Conservation (phyloP, 345 rosid species). For the Dipteronia sinensis region DNA sequence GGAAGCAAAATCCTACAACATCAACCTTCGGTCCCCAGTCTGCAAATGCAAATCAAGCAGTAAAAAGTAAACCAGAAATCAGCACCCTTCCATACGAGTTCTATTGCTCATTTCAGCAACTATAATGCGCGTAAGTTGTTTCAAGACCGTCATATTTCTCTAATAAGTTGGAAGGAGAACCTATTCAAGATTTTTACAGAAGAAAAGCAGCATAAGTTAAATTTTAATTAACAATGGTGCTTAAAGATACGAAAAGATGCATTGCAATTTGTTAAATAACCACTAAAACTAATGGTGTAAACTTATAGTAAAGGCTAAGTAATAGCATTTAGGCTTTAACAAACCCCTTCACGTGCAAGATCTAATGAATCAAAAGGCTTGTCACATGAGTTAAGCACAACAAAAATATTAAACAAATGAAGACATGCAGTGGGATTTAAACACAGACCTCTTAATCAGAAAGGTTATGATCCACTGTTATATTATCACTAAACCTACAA, state of each 20-base stretch:
- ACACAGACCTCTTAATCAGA: background rate
- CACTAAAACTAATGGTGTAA: background rate
- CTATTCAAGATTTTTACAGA: slow-evolving; percentile 2
- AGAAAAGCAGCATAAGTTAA: background rate
- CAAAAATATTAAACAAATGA: background rate
- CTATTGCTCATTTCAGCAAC: background rate
- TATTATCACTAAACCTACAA: background rate
- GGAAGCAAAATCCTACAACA: slow-evolving; percentile 98
- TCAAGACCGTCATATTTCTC: slow-evolving; percentile 5
- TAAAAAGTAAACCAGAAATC: slow-evolving; percentile 16
- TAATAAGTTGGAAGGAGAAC: background rate
- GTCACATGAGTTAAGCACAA: background rate
- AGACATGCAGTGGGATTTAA: background rate
- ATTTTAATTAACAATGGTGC: background rate
- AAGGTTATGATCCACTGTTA: background rate
- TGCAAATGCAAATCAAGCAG: slow-evolving; percentile 31
- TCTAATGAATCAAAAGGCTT: background rate
- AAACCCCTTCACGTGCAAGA: background rate
- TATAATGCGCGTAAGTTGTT: background rate
- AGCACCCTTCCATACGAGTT: slow-evolving; percentile 19
- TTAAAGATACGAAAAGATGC: background rate
- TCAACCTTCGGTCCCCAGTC: slow-evolving; percentile 98
- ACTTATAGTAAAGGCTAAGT: background rate
- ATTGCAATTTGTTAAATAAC: background rate
- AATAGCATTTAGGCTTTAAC: background rate